Base-by-base conservation (phyloP, 805 yeast genomes). In the Kuraishia capsulata region DNA sequence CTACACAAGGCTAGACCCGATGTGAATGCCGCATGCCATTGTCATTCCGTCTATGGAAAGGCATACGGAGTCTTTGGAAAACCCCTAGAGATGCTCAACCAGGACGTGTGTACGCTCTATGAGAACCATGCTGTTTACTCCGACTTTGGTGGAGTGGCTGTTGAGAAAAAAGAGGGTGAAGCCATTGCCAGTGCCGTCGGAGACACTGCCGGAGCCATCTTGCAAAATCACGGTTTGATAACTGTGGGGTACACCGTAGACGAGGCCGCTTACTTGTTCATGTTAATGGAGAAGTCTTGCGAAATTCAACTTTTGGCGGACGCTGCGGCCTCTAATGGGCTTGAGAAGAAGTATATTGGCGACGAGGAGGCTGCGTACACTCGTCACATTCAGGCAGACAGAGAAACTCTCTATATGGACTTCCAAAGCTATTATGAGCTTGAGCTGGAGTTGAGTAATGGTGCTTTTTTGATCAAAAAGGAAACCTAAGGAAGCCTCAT, bases 121-220 rank as follows among this genome's bases (percentile, higher is more conserved):
- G 72, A 78, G 26, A 61, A 64, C 35, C 92, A 82, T 44, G 57
- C 78, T 1, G 88, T 84, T 3, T 81, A 81, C 57, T 42, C 51
- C 16, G 73, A 75, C 52, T 83, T 82, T 56, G 92, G 92, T 23
- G 94, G 94, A 30, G 84, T 84, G 40, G 94, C 87, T 0, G 48
- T 81, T 20, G 83, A 78, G 47, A 64, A 59, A 18, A 73, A 69
- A 37, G 89, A 81, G 54, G 88, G 88, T 21, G 50, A 55, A 33
- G 69, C 66, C 33, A 69, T 81, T 39, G 87, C 88, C 4, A 55
- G 59, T 24, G 78, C 84, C 1, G 56, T 78, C 23, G 86, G 85
- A 5, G 61, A 69, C 40, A 75, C 73, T 29, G 70, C 71, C 45
- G 76, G 69, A 16, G 67, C 76, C 35, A 77, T 81, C 45, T 61